These are phyloP conservation scores for Colletotrichum spaethianum DNA, from an alignment of 2,329 filamentous ascomycete genomes.

Conservation along the genomic window DNA sequence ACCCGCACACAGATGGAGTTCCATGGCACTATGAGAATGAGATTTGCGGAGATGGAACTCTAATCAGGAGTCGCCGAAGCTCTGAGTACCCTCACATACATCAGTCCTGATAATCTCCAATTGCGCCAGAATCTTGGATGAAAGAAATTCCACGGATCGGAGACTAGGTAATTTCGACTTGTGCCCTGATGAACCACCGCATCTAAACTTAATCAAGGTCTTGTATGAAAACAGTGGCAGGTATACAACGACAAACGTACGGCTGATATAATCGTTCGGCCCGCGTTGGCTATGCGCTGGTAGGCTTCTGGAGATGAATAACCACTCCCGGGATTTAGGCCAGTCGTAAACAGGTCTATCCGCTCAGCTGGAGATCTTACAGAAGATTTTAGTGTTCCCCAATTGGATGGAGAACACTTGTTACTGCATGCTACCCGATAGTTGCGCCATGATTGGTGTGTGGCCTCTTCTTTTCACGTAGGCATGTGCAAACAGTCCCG, in stretches of 20 bases:
- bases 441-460: too few relatives aligned
- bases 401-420: not conserved
- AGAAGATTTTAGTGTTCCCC: too few relatives aligned
- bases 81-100: too few relatives aligned
- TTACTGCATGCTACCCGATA: not conserved
- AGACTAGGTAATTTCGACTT: too few relatives aligned
- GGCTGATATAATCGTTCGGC: too few relatives aligned
- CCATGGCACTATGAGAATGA: not conserved
- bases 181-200: not conserved
- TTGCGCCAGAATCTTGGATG: not conserved
- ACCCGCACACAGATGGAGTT: not conserved
- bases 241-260: rapidly evolving
- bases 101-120: not conserved
- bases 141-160: not conserved
- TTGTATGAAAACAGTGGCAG: not conserved
- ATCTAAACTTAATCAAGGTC: not conserved
- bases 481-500: too few relatives aligned
- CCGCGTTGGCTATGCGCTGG: not conserved
- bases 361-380: too few relatives aligned
- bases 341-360: too few relatives aligned
- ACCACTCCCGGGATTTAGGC: too few relatives aligned
- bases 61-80: not conserved
- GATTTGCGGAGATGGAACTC: not conserved
- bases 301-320: too few relatives aligned
- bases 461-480: too few relatives aligned